These are phyloP conservation scores for Ceraceosorus guamensis DNA, from an alignment of 1,284 basidiomycete genomes.

Conservation along the genomic window DNA sequence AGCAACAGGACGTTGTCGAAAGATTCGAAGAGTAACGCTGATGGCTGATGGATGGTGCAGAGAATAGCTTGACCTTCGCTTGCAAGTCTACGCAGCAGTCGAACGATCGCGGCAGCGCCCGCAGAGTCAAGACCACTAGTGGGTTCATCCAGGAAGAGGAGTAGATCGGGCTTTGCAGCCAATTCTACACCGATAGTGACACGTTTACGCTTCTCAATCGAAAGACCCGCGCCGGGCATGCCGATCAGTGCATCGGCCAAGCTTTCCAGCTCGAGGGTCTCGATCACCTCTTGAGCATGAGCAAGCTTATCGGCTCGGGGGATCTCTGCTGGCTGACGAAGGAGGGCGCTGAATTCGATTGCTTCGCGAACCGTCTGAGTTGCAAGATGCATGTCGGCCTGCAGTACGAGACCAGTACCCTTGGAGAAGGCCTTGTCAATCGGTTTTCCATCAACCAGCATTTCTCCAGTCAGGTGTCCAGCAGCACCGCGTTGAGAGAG, in stretches of 20 bases:
- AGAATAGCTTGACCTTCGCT: conserved; percentile 35
- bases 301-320: conserved; percentile 25
- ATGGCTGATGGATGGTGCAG: conserved; percentile 42
- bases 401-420: conserved; percentile 16
- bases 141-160: conserved; percentile 44
- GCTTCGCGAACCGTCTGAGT: conserved; percentile 38
- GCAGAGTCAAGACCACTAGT: conserved; percentile 36
- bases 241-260: conserved; percentile 36
- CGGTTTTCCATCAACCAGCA: conserved; percentile 16
- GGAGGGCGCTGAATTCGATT: conserved; percentile 31
- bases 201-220: conserved; percentile 31
- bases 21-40: conserved; percentile 27
- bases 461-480: conserved; percentile 12
- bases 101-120: conserved; percentile 29
- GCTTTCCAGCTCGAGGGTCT: conserved; percentile 29
- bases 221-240: conserved; percentile 29
- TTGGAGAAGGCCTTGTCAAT: conserved; percentile 15
- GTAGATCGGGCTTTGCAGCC: conserved; percentile 35
- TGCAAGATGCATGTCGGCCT: conserved; percentile 31
- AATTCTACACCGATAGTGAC: conserved; percentile 41
- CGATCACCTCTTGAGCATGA: conserved; percentile 26
- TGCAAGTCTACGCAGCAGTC: conserved; percentile 29
- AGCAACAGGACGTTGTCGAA: conserved; percentile 38
- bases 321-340: conserved; percentile 31
- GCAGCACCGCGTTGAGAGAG: conserved; percentile 14